Percentiles rank a stretch among this genome's conserved stretches.
These are phyloP conservation scores for Priceomyces fermenticarens DNA, from an alignment of 805 yeast species.

Conservation along the genomic window DNA sequence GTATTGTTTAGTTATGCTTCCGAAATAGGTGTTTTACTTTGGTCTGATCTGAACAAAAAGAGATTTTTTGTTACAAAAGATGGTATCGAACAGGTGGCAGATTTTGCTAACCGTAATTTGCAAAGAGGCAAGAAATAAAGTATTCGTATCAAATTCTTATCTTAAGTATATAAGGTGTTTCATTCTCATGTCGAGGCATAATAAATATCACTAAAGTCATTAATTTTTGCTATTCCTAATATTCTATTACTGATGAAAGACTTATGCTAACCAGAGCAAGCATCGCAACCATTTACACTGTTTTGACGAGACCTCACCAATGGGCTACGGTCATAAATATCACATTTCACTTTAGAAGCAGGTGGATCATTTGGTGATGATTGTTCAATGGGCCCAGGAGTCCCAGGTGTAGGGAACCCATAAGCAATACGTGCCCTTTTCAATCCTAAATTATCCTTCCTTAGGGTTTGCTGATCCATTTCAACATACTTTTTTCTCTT, in stretches of 20 bases:
- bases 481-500: slow-evolving; percentile 22
- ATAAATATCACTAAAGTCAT: neutral
- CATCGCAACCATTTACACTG: slow-evolving; percentile 33
- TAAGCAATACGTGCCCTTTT: neutral
- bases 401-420: slow-evolving; percentile 1
- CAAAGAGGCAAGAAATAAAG: slow-evolving; percentile 6
- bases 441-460: too few species aligned
- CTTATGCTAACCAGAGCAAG: slow-evolving; percentile 34
- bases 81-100: slow-evolving; percentile 88
- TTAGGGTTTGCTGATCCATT: neutral
- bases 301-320: slow-evolving; percentile 9
- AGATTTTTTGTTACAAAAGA: slow-evolving; percentile 85
- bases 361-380: slow-evolving; percentile 7
- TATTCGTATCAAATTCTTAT: too few species aligned
- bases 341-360: slow-evolving; percentile 13
- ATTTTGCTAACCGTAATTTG: slow-evolving; percentile 68
- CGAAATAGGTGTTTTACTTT: slow-evolving; percentile 87
- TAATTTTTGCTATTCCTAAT: neutral
- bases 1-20: slow-evolving; percentile 72
- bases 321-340: slow-evolving; percentile 34
- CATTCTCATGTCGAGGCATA: slow-evolving; percentile 1
- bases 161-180: too few species aligned
- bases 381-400: neutral
- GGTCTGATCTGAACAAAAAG: slow-evolving; percentile 71
- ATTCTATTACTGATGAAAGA: slow-evolving; percentile 1